Evolutionary conservation across 1,139 yeast species (phyloP), one percentile per base, ranked within the genome.

Genomic region (Yamadazyma atlantica): DNA sequence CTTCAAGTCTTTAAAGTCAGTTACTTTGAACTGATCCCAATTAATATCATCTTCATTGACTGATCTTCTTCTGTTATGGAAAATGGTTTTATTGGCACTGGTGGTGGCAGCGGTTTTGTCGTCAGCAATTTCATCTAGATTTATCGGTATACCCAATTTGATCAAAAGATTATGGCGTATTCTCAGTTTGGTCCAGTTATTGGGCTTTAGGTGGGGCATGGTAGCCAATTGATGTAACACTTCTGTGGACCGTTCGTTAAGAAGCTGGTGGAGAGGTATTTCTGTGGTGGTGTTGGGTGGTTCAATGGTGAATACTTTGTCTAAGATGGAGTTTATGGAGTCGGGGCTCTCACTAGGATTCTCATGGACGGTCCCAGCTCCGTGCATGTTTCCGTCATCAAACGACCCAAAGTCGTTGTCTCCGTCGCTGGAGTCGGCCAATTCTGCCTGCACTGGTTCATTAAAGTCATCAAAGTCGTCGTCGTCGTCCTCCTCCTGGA

Each of bases 171-270:
- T 69, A 46, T 80, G 75, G 29, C 87, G 72, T 19, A 80, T 69
- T 24, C 76, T 69, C 61, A 79, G 78, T 39, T 69, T 67, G 25
- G 66, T 66, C 88, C 88, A 82, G 48, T 76, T 79, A 22, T 72
- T 68, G 0, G 80, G 80, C 24, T 64, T 67, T 33, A 74, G 55
- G 38, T 66, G 65, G 1, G 79, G 79, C 12, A 62, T 44, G 9
- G 61, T 55, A 0, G 75, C 60, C 16, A 77, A 52, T 37, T 66
- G 66, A 4, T 46, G 46, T 57, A 52, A 64, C 17, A 64, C 62
- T 32, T 57, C 57, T 9, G 39, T 40, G 1, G 72, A 52, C 37
- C 66, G 41, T 24, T 58, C 59, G 29, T 58, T 53, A 8, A 67
- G 47, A 15, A 64, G 14, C 9, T 29, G 18, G 12, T 28, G 9